Evolutionary conservation across 2,329 filamentous ascomycete species (phyloP).

Genomic region (Nemania abortiva): DNA sequence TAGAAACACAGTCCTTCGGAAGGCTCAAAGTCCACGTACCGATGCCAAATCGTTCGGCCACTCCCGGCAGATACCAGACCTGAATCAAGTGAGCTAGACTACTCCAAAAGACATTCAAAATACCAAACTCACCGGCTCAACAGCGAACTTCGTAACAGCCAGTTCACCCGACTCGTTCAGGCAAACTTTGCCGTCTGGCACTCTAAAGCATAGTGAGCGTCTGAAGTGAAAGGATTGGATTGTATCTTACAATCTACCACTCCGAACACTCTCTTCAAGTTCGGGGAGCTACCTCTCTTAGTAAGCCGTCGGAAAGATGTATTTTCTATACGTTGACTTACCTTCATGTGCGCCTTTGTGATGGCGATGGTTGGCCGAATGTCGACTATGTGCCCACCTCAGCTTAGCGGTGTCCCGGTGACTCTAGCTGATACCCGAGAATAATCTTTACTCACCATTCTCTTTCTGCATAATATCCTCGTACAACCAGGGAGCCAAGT

Average conservation of each 20-base stretch:
- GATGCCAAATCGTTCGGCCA: slow-evolving; percentile 93
- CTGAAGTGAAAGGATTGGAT: neutral
- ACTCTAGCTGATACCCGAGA: neutral
- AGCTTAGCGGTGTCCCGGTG: slow-evolving; percentile 13
- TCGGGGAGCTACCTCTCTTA: slow-evolving; percentile 75
- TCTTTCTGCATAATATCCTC: slow-evolving; percentile 82
- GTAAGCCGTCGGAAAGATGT: slow-evolving; percentile 33
- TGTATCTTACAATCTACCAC: slow-evolving; percentile 73
- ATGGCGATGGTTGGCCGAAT: slow-evolving; percentile 92
- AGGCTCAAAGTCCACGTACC: slow-evolving; percentile 59
- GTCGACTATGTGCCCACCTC: slow-evolving; percentile 66
- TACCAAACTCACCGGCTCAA: slow-evolving; percentile 80
- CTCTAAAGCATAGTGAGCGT: slow-evolving; percentile 52
- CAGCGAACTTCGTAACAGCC: slow-evolving; percentile 94
- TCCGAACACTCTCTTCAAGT: slow-evolving; percentile 86
- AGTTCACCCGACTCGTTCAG: slow-evolving; percentile 88
- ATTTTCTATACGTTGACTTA: slow-evolving; percentile 37
- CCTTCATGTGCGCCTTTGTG: slow-evolving; percentile 93
- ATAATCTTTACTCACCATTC: slow-evolving; percentile 61
- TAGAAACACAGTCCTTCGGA: neutral
- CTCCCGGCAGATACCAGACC: slow-evolving; percentile 85
- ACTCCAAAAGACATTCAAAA: neutral
- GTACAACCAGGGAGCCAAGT: slow-evolving; percentile 86
- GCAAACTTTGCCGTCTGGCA: slow-evolving; percentile 88
- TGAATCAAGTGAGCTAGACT: slow-evolving; percentile 42